Evolutionary conservation across 2,329 filamentous ascomycete genomes (phyloP), one percentile per base, ranked within the genome.

Genomic region (Arthrobotrys sphaeroides): DNA sequence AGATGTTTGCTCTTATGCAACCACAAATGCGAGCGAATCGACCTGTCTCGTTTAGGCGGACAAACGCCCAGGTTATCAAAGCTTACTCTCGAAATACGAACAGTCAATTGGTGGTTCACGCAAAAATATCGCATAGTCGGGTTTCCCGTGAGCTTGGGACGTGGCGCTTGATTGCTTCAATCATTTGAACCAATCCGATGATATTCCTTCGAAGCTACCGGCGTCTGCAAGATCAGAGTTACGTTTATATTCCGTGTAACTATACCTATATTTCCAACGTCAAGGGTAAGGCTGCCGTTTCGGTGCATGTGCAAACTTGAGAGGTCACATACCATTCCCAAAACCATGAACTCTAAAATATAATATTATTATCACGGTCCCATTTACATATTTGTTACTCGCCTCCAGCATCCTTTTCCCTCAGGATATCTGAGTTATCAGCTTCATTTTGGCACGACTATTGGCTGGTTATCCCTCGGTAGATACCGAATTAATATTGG

Each of bases 1-100:
- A 13, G n/a, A 12, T 69, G 66, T 70, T 70, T 70, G 66, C 66
- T 18, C 62, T 55, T 55, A 70, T 55, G 55, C 22, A 13, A 40
- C 33, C 49, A 13, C 28, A 36, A 55, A n/a, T n/a, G 16, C 43
- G 10, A 38, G 43, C 42, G 65, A 49, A 51, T 59, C 26, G 28
- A 36, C 20, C 31, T 36, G 20, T 55, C 51, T 55, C 51, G 51
- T 55, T 55, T 55, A 55, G 51, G 51, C 51, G 51, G 51, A 24
- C 51, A 55, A 55, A 38, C 51, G 51, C 51, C 24, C 22, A 36
- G n/a, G 40, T 43, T 43, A 6, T 38, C 51, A 38, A 53, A 55
- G 51, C 51, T 55, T 55, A 55, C 51, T 38, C 28, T 55, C 28
- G 9, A 38, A 4, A 22, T 18, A 7, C 7, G 28, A 55, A 18